Evolutionary conservation across 176 grass and related monocot species (phyloP).

Genomic region (Zizania latifolia): DNA sequence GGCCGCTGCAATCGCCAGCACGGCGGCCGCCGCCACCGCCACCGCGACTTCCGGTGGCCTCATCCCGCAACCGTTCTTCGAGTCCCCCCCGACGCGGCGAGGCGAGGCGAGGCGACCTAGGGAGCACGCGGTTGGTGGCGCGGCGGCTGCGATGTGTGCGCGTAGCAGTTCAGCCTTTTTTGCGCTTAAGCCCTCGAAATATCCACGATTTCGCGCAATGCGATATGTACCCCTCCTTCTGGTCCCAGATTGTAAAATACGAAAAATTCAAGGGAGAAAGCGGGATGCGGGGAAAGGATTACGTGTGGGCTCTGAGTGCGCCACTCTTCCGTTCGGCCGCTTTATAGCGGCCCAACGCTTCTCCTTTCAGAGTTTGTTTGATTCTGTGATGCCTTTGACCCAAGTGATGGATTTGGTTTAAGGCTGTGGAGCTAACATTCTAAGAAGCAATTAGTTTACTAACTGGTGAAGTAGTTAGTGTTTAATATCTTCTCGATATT

Average conservation of each 20-base stretch:
- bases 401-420: slow-evolving; percentile 28
- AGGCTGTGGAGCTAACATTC: too few relatives aligned
- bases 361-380: neutral
- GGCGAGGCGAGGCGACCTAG: slow-evolving; percentile 11
- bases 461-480: too few relatives aligned
- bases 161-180: slow-evolving; percentile 32
- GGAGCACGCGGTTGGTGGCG: neutral
- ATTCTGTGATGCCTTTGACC: slow-evolving; percentile 27
- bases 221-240: neutral
- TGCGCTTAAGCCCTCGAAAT: neutral
- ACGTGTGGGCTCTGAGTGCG: slow-evolving; percentile 17
- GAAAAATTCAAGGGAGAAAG: neutral
- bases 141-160: slow-evolving; percentile 29
- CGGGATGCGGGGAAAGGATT: slow-evolving; percentile 17
- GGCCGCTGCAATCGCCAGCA: neutral
- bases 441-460: too few relatives aligned
- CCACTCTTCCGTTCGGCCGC: neutral
- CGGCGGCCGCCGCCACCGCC: neutral
- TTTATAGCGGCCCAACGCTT: slow-evolving; percentile 13
- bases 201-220: neutral
- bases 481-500: too few relatives aligned
- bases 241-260: neutral
- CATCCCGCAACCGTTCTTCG: slow-evolving; percentile 22
- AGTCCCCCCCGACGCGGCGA: slow-evolving; percentile 22
- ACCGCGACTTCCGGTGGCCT: slow-evolving; percentile 36